These are phyloP conservation scores for Thalassiosira gravida DNA, from an alignment of 352 stramenopile species.

Conservation along the genomic window DNA sequence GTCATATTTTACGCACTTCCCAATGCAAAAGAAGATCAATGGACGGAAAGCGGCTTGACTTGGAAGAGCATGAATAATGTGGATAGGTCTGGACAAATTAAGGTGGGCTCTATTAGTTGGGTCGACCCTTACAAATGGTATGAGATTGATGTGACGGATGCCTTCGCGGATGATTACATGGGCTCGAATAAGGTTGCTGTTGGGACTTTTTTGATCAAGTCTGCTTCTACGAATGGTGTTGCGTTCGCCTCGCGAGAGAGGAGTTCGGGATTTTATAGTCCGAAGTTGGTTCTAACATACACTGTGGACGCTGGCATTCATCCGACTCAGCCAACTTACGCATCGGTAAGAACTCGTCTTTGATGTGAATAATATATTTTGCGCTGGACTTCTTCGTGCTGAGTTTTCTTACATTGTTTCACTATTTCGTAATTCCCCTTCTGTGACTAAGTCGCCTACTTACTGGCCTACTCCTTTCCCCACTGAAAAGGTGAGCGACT, in stretches of 20 bases:
- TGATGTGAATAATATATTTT: too few relatives aligned
- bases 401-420: too few relatives aligned
- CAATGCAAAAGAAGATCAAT: slow-evolving; percentile 27
- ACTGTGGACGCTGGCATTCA: too few relatives aligned
- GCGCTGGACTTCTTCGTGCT: too few relatives aligned
- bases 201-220: slow-evolving; percentile 28
- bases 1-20: slow-evolving; percentile 22
- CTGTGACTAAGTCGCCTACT: too few relatives aligned
- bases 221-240: slow-evolving; percentile 28
- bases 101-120: slow-evolving; percentile 16
- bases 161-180: slow-evolving; percentile 17
- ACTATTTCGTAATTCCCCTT: too few relatives aligned
- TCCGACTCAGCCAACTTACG: too few relatives aligned
- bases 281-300: slow-evolving; percentile 34
- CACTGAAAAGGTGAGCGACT: too few relatives aligned
- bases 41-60: slow-evolving; percentile 33
- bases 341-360: too few relatives aligned
- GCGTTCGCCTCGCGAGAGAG: slow-evolving; percentile 28
- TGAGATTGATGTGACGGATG: slow-evolving; percentile 41
- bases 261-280: slow-evolving; percentile 13
- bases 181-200: slow-evolving; percentile 5
- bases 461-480: too few relatives aligned
- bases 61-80: slow-evolving; percentile 19
- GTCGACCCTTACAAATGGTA: slow-evolving; percentile 20
- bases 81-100: slow-evolving; percentile 8